These are phyloP conservation scores for Lactarius akahatsu DNA, from an alignment of 768 basidiomycete genomes.

Conservation along the genomic window DNA sequence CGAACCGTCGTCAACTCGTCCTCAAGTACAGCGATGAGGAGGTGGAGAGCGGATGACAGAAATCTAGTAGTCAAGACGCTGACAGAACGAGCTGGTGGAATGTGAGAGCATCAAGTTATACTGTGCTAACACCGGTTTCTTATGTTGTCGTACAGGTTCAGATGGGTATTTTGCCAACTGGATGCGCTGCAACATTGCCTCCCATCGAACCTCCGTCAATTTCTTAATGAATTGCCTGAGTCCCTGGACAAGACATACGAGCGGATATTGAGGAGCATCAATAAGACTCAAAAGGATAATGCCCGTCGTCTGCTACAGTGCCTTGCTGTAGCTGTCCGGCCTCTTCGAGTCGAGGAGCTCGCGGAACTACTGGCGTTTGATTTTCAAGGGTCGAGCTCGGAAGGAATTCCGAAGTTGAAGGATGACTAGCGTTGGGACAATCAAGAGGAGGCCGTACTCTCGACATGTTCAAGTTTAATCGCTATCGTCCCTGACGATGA, in stretches of 20 bases:
- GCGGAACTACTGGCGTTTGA: not conserved
- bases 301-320: not conserved
- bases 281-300: not conserved
- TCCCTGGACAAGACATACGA: not conserved
- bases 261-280: not conserved
- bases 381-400: not conserved
- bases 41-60: not conserved
- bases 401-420: not conserved
- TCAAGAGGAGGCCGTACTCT: not conserved
- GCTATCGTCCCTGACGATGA: not conserved
- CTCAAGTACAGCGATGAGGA: not conserved
- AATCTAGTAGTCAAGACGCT: not conserved
- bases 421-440: not conserved
- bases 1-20: not conserved
- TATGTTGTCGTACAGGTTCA: not conserved
- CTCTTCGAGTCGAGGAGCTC: not conserved
- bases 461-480: not conserved
- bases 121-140: not conserved
- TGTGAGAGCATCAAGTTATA: not conserved
- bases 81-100: not conserved
- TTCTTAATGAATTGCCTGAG: not conserved
- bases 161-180: not conserved
- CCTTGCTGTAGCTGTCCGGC: not conserved
- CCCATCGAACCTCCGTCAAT: not conserved
- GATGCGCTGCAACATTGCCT: not conserved